Evolutionary conservation across 1,284 basidiomycete species (phyloP).

Genomic region (Fistulinella cinereoalba): DNA sequence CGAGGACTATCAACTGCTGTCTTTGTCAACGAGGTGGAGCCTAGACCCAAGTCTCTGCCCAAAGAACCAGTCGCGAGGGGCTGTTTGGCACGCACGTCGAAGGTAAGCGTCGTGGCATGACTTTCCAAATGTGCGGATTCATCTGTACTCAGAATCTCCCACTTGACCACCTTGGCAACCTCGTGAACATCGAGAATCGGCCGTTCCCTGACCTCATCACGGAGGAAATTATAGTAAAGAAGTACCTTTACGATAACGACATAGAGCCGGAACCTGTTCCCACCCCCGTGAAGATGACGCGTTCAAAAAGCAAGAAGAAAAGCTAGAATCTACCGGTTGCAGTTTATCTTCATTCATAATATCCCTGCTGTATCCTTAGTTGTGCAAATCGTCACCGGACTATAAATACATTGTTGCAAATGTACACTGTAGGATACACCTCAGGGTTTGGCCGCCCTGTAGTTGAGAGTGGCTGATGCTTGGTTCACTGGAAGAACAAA

Average conservation of each 20-base stretch:
- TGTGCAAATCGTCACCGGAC: conserved; percentile 10
- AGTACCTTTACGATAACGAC: conserved; percentile 81
- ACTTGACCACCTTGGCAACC: conserved; percentile 76
- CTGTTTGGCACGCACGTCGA: conserved; percentile 62
- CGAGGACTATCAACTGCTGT: conserved; percentile 60
- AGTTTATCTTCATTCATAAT: conserved; percentile 20
- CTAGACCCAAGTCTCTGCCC: conserved; percentile 43
- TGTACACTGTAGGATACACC: neutral
- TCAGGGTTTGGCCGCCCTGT: conserved; percentile 22
- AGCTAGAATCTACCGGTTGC: conserved; percentile 16
- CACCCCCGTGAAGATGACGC: conserved; percentile 51
- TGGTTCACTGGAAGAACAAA: conserved; percentile 81
- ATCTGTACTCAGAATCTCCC: conserved; percentile 48
- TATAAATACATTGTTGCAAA: conserved; percentile 1
- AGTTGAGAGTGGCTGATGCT: conserved; percentile 57
- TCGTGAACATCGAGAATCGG: conserved; percentile 51
- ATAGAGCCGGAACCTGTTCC: conserved; percentile 40
- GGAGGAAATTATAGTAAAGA: conserved; percentile 73
- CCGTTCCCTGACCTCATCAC: conserved; percentile 61
- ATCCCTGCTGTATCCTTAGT: conserved; percentile 36
- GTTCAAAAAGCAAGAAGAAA: conserved; percentile 45
- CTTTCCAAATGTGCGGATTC: conserved; percentile 1
- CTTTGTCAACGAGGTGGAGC: conserved; percentile 58
- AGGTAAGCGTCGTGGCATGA: conserved; percentile 43
- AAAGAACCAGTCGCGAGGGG: conserved; percentile 53